Conservation (phyloP, 108 stramenopile species). For the Skeletonema grethae region DNA sequence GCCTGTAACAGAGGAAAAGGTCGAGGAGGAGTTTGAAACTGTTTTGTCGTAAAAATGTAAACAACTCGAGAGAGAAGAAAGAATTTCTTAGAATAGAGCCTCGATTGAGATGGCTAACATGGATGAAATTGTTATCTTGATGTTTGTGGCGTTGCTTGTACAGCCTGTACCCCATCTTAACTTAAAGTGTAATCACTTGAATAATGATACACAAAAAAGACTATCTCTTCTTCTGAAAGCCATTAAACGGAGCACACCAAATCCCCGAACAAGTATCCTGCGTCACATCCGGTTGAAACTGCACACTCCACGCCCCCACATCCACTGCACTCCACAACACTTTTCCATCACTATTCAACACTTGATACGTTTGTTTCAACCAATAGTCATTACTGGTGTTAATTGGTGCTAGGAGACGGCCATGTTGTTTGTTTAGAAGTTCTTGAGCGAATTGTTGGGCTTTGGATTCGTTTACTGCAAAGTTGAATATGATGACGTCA, state of each 20-base stretch:
- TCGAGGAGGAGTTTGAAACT: no score
- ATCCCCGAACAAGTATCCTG: constrained; percentile 84
- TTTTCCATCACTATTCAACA: constrained; percentile 57
- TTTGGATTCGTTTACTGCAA: constrained; percentile 81
- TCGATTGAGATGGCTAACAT: no score
- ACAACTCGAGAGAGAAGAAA: no score
- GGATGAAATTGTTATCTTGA: no score
- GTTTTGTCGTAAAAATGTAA: no score
- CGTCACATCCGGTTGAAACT: constrained; percentile 90
- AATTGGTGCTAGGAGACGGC: constrained; percentile 74
- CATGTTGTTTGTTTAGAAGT: constrained; percentile 56
- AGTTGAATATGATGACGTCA: constrained; percentile 81
- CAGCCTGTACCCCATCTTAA: no score
- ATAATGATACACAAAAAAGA: no score
- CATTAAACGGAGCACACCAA: constrained; percentile 88
- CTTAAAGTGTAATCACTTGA: no score
- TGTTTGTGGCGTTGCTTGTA: no score
- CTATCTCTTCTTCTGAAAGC: constrained; percentile 67
- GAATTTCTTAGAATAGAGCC: no score
- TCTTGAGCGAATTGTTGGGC: constrained; percentile 61
- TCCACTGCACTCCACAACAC: constrained; percentile 64
- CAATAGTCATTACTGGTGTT: constrained; percentile 83
- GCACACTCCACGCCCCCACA: constrained; percentile 90
- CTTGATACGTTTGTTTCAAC: constrained; percentile 78
- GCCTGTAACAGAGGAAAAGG: no score